Base-by-base conservation (phyloP, 2,329 filamentous ascomycete genomes). In the Byssochlamys sp. region DNA sequence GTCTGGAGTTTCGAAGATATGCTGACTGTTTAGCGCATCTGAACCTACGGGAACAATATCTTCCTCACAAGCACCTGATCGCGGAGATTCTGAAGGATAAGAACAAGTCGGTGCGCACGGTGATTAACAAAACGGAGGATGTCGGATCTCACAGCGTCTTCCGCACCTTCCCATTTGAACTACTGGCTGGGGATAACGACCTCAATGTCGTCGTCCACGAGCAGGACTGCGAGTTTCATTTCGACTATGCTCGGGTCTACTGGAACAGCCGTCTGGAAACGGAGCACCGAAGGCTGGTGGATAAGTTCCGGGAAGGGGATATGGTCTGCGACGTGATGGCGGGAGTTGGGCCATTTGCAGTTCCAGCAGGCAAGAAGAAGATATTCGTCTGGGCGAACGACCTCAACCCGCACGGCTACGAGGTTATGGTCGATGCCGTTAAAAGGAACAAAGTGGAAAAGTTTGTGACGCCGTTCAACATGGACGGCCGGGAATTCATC, bases 321-420 rank as follows among this genome's bases (percentile, higher is more conserved):
- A 91, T 91, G 2, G 89, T 97, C 1, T 94, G 88, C 76, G 94
- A 99, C 73, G 88, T 96, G 62, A 99, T 97, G 92, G 92, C 91
- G 0, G 94, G 94, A 50, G 91, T 99, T 54, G 94, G 94, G 0
- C 94, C 94, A 0, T 99, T 99, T 72, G 91, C 92, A 25, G 81
- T 96, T 2, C 94, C 94, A 0, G 91, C 92, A 0, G 94, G 90
- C 14, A 95, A 89, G 77, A 92, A 88, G 72, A 85, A 84, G 45
- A 89, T 95, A 28, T 95, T 97, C 66, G 91, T 96, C 19, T 95
- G 89, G 86, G 94, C 91, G 45, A 99, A 97, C 74, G 94, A 99
- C 72, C 86, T 96, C 70, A 99, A 99, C 70, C 92, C 92, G 0
- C 89, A 95, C 66, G 91, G 90, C 66, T 90, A 85, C 73, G 82